These are phyloP conservation scores for Stenogyne calaminthoides DNA, from an alignment of 305 asterid species.

Conservation along the genomic window DNA sequence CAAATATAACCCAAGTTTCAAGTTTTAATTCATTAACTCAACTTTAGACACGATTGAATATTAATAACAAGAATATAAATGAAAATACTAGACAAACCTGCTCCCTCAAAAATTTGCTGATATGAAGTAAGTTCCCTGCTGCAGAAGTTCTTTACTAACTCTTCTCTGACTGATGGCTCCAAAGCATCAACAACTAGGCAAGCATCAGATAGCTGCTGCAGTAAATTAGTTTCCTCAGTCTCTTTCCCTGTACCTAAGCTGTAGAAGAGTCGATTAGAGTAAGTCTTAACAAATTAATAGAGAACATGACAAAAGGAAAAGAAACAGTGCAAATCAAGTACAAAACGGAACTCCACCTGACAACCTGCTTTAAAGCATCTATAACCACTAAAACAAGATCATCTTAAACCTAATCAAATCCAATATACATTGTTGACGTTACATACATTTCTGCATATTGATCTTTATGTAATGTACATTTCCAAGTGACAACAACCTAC, in stretches of 20 bases:
- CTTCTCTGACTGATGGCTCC: conserved; percentile 99
- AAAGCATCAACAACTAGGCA: conserved; percentile 98
- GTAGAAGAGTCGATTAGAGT: conserved; percentile 35
- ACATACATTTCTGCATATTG: background rate
- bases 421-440: conserved; percentile 11
- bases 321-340: conserved; percentile 16
- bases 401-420: background rate
- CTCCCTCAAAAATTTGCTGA: conserved; percentile 98
- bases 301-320: conserved; percentile 22
- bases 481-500: conserved; percentile 16
- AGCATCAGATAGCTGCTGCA: conserved; percentile 93
- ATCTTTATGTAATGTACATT: conserved; percentile 5
- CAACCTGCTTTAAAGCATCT: conserved; percentile 15
- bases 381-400: conserved; percentile 7
- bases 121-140: conserved; percentile 92
- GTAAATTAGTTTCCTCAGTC: conserved; percentile 77
- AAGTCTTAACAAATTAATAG: conserved; percentile 12
- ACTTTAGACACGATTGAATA: conserved; percentile 27
- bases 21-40: conserved; percentile 30
- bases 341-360: conserved; percentile 12
- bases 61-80: conserved; percentile 19
- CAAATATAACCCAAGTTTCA: conserved; percentile 26
- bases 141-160: conserved; percentile 83
- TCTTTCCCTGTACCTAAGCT: conserved; percentile 99
- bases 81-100: conserved; percentile 58